Conservation (phyloP, 2,329 filamentous ascomycete genomes). For the Rutstroemia sp. region DNA sequence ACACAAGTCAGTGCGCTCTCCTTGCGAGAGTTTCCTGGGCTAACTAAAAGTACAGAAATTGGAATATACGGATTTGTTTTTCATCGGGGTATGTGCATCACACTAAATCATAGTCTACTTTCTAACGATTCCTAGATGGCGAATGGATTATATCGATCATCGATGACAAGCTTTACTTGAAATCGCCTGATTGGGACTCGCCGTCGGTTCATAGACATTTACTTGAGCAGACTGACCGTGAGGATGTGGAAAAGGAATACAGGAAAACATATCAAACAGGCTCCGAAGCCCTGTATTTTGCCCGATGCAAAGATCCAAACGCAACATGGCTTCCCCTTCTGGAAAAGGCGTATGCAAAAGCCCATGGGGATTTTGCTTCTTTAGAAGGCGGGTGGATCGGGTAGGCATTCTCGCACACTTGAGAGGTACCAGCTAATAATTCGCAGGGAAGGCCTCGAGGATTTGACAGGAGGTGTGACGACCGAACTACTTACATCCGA, state of each 20-base stretch:
- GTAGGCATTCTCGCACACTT: neutral
- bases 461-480: slow-evolving; percentile 62
- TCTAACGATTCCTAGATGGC: slow-evolving; percentile 45
- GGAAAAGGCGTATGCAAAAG: slow-evolving; percentile 80
- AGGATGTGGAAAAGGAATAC: slow-evolving; percentile 65
- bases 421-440: slow-evolving; percentile 6
- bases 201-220: slow-evolving; percentile 67
- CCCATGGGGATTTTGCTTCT: slow-evolving; percentile 70
- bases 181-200: slow-evolving; percentile 75
- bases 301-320: slow-evolving; percentile 65
- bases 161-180: slow-evolving; percentile 83
- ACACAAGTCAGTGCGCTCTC: slow-evolving; percentile 37
- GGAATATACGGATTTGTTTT: slow-evolving; percentile 91
- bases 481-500: slow-evolving; percentile 64
- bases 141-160: slow-evolving; percentile 91
- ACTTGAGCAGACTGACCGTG: slow-evolving; percentile 67
- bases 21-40: neutral
- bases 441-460: slow-evolving; percentile 42
- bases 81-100: slow-evolving; percentile 42
- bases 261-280: slow-evolving; percentile 42
- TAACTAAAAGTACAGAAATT: slow-evolving; percentile 38
- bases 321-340: slow-evolving; percentile 77
- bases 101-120: neutral
- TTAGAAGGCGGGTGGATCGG: slow-evolving; percentile 63
- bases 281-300: slow-evolving; percentile 71